Evolutionary conservation across 768 basidiomycete species (phyloP).

Genomic region (Arthromyces matolae): DNA sequence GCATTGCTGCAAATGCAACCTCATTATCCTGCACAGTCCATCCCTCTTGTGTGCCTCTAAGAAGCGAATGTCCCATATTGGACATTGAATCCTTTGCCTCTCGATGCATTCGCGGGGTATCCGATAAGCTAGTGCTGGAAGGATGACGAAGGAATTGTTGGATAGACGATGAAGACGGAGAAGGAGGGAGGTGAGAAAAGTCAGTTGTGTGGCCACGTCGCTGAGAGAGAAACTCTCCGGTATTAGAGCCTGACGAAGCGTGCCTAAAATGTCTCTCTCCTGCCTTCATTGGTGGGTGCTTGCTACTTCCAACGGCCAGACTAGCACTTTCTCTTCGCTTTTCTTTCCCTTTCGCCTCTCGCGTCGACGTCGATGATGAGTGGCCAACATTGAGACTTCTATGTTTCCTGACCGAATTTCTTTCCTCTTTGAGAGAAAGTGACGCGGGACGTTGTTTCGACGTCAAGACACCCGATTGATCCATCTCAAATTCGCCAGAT

Average conservation of each 20-base stretch:
- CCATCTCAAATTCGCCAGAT: slow-evolving; percentile 81
- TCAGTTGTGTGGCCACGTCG: slow-evolving; percentile 70
- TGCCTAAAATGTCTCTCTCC: slow-evolving; percentile 58
- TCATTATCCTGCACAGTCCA: slow-evolving; percentile 88
- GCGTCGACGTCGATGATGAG: slow-evolving; percentile 31
- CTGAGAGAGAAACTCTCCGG: slow-evolving; percentile 42
- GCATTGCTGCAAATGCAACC: slow-evolving; percentile 84
- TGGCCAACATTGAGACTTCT: slow-evolving; percentile 61
- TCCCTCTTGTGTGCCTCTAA: slow-evolving; percentile 85
- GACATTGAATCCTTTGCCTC: slow-evolving; percentile 48
- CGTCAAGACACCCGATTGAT: slow-evolving; percentile 59
- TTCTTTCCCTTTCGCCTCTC: slow-evolving; percentile 49
- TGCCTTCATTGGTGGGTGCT: slow-evolving; percentile 30
- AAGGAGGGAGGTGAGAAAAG: slow-evolving; percentile 88
- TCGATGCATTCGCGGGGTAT: slow-evolving; percentile 35
- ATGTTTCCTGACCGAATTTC: slow-evolving; percentile 55
- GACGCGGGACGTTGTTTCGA: slow-evolving; percentile 47
- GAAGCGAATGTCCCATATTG: slow-evolving; percentile 78
- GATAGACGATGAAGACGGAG: slow-evolving; percentile 86
- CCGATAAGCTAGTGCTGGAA: slow-evolving; percentile 36
- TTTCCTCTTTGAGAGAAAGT: slow-evolving; percentile 45
- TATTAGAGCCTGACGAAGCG: slow-evolving; percentile 62
- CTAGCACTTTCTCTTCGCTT: slow-evolving; percentile 52
- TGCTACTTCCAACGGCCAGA: slow-evolving; percentile 38
- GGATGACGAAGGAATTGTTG: slow-evolving; percentile 73